These are phyloP conservation scores for Aspergillus uvarum DNA, from an alignment of 2,329 filamentous ascomycete species.

Conservation along the genomic window DNA sequence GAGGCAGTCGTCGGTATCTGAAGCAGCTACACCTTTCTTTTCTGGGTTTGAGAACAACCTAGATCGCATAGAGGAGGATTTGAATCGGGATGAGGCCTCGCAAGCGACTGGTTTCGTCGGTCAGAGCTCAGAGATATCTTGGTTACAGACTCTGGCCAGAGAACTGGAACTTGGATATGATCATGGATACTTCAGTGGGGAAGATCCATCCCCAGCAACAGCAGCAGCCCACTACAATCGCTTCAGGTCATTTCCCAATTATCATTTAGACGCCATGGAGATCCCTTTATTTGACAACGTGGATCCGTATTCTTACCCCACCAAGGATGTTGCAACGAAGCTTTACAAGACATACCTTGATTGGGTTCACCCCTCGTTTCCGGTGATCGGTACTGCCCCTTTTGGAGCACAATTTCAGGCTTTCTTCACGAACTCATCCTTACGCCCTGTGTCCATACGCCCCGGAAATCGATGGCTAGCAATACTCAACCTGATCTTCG, in stretches of 20 bases:
- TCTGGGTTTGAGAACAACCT: conserved; percentile 23
- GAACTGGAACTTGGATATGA: conserved; percentile 32
- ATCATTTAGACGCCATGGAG: conserved; percentile 45
- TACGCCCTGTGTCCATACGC: conserved; percentile 38
- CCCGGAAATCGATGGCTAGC: conserved; percentile 45
- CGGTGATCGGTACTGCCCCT: conserved; percentile 43
- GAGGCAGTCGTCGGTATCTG: neutral
- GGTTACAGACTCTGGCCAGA: conserved; percentile 43
- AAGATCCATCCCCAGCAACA: conserved; percentile 25
- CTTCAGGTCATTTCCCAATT: conserved; percentile 33
- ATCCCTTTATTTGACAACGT: conserved; percentile 35
- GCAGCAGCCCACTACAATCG: conserved; percentile 26
- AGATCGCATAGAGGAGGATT: conserved; percentile 47
- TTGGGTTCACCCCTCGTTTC: conserved; percentile 47
- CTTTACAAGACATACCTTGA: conserved; percentile 44
- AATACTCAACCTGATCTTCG: conserved; percentile 48
- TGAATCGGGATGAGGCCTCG: conserved; percentile 39
- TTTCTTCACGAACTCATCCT: conserved; percentile 34
- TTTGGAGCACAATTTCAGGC: conserved; percentile 45
- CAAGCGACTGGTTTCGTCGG: conserved; percentile 46
- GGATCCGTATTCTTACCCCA: conserved; percentile 39
- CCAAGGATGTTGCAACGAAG: conserved; percentile 37
- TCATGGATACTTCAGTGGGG: conserved; percentile 16
- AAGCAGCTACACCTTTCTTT: neutral
- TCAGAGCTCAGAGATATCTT: conserved; percentile 47